A percentile compares a stretch with the other conserved stretches of the same genome.
Conservation (phyloP, 78 protist genomes). For the Dictyostelium brefeldianum region DNA sequence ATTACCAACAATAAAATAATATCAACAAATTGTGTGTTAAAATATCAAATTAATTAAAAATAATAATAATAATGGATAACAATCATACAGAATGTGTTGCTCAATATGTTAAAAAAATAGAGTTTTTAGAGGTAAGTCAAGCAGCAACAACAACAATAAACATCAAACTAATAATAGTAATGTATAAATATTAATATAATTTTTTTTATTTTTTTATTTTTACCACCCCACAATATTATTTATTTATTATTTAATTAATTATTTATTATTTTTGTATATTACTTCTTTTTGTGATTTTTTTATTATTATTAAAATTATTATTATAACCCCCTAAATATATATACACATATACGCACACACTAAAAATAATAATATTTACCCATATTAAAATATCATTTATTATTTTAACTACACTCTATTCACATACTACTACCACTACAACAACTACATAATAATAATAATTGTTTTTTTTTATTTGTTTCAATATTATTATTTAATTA, state of each 20-base stretch:
- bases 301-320: neutral
- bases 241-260: too few species aligned
- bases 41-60: neutral
- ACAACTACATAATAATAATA: too few species aligned
- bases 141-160: neutral
- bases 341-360: neutral
- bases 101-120: neutral
- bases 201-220: neutral
- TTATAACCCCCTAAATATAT: neutral
- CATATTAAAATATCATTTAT: too few species aligned
- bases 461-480: neutral
- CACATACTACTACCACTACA: too few species aligned
- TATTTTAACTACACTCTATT: too few species aligned
- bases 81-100: slow-evolving; percentile 9
- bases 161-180: too few species aligned
- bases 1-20: neutral
- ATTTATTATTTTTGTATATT: neutral
- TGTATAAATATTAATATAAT: neutral
- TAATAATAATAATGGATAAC: neutral
- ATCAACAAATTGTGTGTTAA: neutral
- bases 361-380: too few species aligned
- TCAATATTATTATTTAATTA: neutral
- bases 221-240: neutral
- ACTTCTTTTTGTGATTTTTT: neutral
- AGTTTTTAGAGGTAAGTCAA: neutral